Evolutionary conservation across 1,284 basidiomycete genomes (phyloP), one percentile per base, ranked within the genome.

Genomic region (Xerocomus nothofagi): DNA sequence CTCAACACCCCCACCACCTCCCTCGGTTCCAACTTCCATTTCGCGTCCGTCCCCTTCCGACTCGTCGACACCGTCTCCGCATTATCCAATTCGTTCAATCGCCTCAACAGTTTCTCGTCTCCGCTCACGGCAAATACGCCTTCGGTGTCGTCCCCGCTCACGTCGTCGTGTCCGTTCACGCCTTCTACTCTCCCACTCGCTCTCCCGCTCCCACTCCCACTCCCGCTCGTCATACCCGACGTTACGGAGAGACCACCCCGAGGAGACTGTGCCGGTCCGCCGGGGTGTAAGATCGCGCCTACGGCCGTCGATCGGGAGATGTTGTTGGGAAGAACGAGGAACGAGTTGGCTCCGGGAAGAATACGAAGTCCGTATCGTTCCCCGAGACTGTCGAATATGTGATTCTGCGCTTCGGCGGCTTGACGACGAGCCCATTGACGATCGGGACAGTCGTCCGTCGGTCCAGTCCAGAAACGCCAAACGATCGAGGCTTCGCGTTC

Each of bases 371-470:
- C 85, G 60, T 88, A 91, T 0, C 86, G 81, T 62, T 91, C 88
- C 27, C 89, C 89, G 24, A 91, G 78, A 60, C 85, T 86, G 66
- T 91, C 90, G 65, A 89, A 93, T 56, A 94, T 90, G 63, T 93
- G 87, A 67, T 93, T 93, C 68, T 93, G 91, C 21, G 91, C 91
- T 66, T 93, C 92, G 0, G 89, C 88, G 2, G 91, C 90, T 66
- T 93, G 91, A 21, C 91, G 74, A 24, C 85, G 78, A 0, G 90
- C 90, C 91, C 91, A 93, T 54, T 81, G 81, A 9, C 81, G 76
- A 58, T 86, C 84, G 1, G 78, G 68, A 31, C 74, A 72, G 3
- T 65, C 57, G 17, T 74, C 69, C 3, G 72, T 68, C 15, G 70
- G 59, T 4, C 77, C 81, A 3, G 80, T 83, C 82, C 84, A 90